Conservation (phyloP, 2,329 filamentous ascomycete species). For the Neofusicoccum sp. region DNA sequence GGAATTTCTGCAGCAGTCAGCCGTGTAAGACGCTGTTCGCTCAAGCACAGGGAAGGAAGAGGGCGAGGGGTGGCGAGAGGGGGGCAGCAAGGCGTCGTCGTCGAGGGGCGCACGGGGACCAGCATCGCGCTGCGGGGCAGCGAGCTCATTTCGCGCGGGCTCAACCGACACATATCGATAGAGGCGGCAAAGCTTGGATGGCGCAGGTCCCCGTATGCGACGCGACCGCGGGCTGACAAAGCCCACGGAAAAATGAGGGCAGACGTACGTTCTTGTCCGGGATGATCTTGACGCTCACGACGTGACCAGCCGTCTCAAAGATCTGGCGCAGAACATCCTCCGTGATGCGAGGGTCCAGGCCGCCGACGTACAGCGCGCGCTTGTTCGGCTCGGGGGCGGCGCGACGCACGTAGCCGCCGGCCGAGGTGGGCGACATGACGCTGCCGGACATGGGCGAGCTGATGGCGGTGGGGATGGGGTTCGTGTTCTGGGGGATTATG, state of each 20-base stretch:
- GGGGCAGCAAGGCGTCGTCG: not conserved
- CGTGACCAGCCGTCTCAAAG: constrained; percentile 97
- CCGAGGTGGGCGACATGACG: constrained; percentile 84
- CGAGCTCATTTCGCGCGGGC: not conserved
- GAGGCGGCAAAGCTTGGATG: constrained; percentile 12
- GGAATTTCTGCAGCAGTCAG: constrained; percentile 39
- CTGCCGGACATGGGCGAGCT: constrained; percentile 80
- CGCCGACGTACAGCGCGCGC: constrained; percentile 93
- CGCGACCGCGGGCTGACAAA: constrained; percentile 18
- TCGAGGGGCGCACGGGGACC: not conserved
- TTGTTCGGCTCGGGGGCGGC: constrained; percentile 98
- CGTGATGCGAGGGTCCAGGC: constrained; percentile 90
- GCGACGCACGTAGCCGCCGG: constrained; percentile 79
- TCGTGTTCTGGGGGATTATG: constrained; percentile 92
- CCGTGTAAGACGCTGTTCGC: constrained; percentile 12
- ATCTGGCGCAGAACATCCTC: constrained; percentile 97
- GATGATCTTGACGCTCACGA: constrained; percentile 99
- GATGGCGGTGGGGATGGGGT: constrained; percentile 90
- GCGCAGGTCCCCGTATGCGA: constrained; percentile 19
- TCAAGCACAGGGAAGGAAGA: not conserved
- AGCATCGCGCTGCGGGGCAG: not conserved
- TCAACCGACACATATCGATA: constrained; percentile 8
- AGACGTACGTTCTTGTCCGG: constrained; percentile 95
- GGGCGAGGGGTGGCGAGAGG: not conserved
- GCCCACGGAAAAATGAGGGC: constrained; percentile 20